These are phyloP conservation scores for Simplicillium aogashimaense DNA, from an alignment of 2,329 filamentous ascomycete species.

Conservation along the genomic window DNA sequence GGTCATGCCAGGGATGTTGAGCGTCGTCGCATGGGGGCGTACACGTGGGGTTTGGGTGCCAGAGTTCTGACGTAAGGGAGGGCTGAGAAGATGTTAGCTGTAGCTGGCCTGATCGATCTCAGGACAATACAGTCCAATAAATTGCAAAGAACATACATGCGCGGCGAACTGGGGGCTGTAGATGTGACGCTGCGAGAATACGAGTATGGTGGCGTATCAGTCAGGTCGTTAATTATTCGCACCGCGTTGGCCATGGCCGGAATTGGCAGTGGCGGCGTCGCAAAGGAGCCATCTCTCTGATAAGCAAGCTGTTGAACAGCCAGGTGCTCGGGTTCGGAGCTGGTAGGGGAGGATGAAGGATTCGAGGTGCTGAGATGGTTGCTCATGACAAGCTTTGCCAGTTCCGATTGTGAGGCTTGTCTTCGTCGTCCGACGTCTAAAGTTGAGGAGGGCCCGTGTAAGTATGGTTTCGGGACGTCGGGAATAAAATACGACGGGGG, in stretches of 20 bases:
- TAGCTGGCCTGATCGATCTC: not conserved
- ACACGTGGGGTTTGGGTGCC: conserved; percentile 68
- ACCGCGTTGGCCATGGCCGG: conserved; percentile 30
- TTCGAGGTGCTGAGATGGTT: conserved; percentile 24
- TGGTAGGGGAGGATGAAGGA: conserved; percentile 18
- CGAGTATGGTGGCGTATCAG: conserved; percentile 45
- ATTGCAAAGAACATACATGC: conserved; percentile 35
- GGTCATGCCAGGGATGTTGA: conserved; percentile 94
- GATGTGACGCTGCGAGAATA: conserved; percentile 47
- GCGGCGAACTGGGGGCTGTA: conserved; percentile 47
- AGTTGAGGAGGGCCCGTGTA: conserved; percentile 3
- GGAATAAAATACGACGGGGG: no score
- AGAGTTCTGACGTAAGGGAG: conserved; percentile 62
- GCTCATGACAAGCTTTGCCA: conserved; percentile 36
- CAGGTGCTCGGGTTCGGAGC: conserved; percentile 19
- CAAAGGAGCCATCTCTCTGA: conserved; percentile 18
- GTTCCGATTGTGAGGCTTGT: conserved; percentile 29
- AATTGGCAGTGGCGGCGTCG: conserved; percentile 15
- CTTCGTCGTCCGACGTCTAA: conserved; percentile 20
- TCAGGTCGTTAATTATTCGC: conserved; percentile 31
- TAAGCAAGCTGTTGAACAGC: conserved; percentile 23
- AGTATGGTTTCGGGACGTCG: not conserved
- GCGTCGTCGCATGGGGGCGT: conserved; percentile 77
- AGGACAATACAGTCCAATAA: conserved; percentile 3
- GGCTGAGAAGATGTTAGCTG: conserved; percentile 31